phyloP scores from a whole-genome alignment of 306 rosid species.

The Malus asiatica region DNA sequence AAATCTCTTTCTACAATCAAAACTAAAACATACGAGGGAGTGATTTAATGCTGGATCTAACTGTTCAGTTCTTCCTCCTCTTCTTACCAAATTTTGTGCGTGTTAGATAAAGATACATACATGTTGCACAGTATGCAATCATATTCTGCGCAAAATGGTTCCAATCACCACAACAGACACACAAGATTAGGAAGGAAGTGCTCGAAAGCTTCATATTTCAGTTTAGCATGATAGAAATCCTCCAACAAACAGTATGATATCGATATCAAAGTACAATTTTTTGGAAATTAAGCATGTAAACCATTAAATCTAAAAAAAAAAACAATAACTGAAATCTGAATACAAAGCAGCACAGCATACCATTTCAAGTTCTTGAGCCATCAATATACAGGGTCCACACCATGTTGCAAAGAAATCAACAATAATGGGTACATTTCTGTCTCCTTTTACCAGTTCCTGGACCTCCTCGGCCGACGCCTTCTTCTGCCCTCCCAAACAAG shows the following conservation, averaged over 20 bases:
- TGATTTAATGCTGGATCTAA: not conserved
- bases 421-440: constrained; percentile 72
- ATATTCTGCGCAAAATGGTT: not conserved
- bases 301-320: not conserved
- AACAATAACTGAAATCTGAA: not conserved
- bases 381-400: constrained; percentile 93
- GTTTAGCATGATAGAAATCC: not conserved
- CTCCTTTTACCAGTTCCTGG: constrained; percentile 86
- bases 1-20: not conserved
- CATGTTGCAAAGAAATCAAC: constrained; percentile 91
- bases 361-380: constrained; percentile 98
- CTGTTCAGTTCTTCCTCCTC: too few relatives aligned
- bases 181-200: not conserved
- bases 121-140: not conserved
- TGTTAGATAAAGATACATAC: not conserved
- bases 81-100: too few relatives aligned
- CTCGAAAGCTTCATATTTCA: not conserved
- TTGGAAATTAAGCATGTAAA: not conserved
- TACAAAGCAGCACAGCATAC: constrained; percentile 26
- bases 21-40: not conserved
- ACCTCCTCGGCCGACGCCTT: constrained; percentile 72
- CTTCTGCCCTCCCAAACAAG: constrained; percentile 49
- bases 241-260: not conserved
- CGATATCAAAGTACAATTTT: not conserved
- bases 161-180: not conserved